Base-by-base conservation (phyloP, 495 filamentous ascomycete species). In the Cryomyces minteri region DNA sequence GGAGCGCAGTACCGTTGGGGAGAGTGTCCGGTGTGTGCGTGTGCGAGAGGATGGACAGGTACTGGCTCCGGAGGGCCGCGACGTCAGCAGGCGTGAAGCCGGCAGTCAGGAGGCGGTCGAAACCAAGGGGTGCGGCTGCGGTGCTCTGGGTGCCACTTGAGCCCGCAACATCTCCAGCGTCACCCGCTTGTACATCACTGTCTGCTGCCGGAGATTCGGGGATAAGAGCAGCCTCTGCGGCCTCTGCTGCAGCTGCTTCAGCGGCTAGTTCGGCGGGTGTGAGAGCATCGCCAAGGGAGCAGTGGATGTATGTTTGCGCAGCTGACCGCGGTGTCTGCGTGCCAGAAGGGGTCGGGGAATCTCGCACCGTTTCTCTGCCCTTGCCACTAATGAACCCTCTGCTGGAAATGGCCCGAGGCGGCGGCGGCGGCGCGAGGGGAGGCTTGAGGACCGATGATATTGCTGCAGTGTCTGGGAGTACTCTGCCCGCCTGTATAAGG, bases 21-120 rank as follows among this genome's bases (percentile, higher is more conserved):
- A 93, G 84, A 1, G 80, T 83, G 57, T 92, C 85, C 6, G 82
- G 83, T 6, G 87, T 90, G 46, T 82, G 77, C 6, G 80, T 75
- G 43, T 77, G 68, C 12, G 79, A 69, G 50, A 90, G 83, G 43
- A 88, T 73, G 31, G 77, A 74, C 33, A 80, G 71, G 64, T 95
- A 95, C 59, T 94, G 88, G 8, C 82, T 71, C 18, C 90, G 77
- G 12, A 98, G 73, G 39, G 76, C 71, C 31, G 82, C 73, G 9
- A 98, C 77, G 55, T 98, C 90, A 4, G 77, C 65, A 3, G 80
- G 58, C 0, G 83, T 82, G 59, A 98, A 88, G 36, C 86, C 85
- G 0, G 83, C 72, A 0, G 72, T 57, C 0, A 94, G 74, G 3
- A 95, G 69, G 7, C 90, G 71, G 63, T 95, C 87, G 66, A 98